Evolutionary conservation across 495 filamentous ascomycete genomes (phyloP), one percentile per base, ranked within the genome.

Genomic region (Aspergillus conjunctus): DNA sequence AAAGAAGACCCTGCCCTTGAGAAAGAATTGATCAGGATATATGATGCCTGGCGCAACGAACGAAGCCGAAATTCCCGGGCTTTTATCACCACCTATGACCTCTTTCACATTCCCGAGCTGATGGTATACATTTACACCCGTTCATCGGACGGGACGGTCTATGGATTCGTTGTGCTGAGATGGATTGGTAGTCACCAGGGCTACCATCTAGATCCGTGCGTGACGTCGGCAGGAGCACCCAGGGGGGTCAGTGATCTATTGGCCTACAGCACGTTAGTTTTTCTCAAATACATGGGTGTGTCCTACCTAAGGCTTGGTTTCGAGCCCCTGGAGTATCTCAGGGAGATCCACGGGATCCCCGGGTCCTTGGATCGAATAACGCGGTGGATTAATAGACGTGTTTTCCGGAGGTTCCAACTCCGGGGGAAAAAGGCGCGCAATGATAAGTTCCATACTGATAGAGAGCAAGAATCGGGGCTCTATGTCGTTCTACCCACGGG

Each of bases 51-150:
- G 77, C 68, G 77, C 26, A 50, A 63, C 0, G 63, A 69, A 12
- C 70, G 75, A 20, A 79, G 77, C 46, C 11, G 49, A 14, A 33
- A 34, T 7, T 32, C 58, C 15, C 76, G 78, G 34, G 71, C 76
- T 3, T 80, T 74, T 49, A 77, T 79, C 54, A 80, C 77, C 1
- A 70, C 74, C 1, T 80, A 79, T 58, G 68, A 79, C 39, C 77
- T 72, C 0, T 79, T 80, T 50, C 66, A 70, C n/a, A 56, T 76
- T 3, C 70, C 77, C 1, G 52, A 62, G 5, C 66, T 78, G 0
- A 79, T 80, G 75, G 76, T 69, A 3, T 80, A 76, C 66, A 66
- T 80, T 17, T 79, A 80, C 56, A 71, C 70, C 2, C 68, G 71
- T 18, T 66, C 63, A 2, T 54, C 71, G 1, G 65, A 73, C 33